These are phyloP conservation scores for Polyplosphaeria fusca DNA, from an alignment of 495 filamentous ascomycete genomes.

Conservation along the genomic window DNA sequence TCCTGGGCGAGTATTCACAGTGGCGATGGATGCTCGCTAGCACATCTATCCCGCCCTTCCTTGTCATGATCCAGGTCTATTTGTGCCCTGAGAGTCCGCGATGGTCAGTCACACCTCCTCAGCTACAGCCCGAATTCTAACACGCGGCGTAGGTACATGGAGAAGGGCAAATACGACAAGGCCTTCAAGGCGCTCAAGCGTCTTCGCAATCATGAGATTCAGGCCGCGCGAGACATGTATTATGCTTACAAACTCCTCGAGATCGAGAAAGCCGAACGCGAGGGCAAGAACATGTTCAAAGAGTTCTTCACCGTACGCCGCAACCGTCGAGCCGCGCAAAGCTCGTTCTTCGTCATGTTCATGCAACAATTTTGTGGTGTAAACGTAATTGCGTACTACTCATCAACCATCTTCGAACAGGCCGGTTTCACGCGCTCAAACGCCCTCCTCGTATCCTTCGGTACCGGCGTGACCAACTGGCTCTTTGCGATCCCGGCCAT, in stretches of 20 bases:
- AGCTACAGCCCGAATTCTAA: no score
- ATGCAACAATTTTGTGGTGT: constrained; percentile 33
- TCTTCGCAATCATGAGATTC: neutral
- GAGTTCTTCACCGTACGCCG: neutral
- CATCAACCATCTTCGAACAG: constrained; percentile 52
- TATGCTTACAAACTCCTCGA: neutral
- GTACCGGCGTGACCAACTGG: constrained; percentile 62
- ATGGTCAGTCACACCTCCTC: no score
- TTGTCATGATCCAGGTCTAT: neutral
- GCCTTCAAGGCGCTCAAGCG: neutral
- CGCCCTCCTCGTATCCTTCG: constrained; percentile 66
- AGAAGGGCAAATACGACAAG: neutral
- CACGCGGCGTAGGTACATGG: neutral
- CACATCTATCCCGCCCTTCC: neutral
- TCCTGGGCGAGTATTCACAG: neutral
- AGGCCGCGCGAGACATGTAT: neutral
- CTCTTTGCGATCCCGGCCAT: neutral
- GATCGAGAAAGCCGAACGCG: neutral
- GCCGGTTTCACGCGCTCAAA: constrained; percentile 50
- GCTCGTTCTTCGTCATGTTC: neutral
- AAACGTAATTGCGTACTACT: constrained; percentile 61
- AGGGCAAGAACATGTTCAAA: neutral
- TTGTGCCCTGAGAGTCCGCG: neutral
- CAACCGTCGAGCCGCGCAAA: neutral
- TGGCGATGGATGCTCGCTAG: neutral